Evolutionary conservation across 345 rosid genomes (phyloP).

Genomic region (Eucalyptus caleyi): DNA sequence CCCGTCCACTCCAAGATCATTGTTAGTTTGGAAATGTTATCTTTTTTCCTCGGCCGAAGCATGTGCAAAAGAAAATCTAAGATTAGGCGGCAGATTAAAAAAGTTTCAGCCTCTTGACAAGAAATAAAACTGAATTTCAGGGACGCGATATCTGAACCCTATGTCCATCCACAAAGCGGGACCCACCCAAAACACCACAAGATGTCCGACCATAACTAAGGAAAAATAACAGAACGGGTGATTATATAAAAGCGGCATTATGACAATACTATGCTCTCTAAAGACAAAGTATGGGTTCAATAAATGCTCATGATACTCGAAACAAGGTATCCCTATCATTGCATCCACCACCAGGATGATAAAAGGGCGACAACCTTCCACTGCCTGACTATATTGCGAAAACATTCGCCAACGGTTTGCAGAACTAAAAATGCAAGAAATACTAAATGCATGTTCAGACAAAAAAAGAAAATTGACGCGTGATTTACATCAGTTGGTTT

Average conservation of each 20-base stretch:
- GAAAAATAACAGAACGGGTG: not conserved
- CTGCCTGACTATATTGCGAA: not conserved
- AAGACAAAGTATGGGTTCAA: not conserved
- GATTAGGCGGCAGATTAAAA: not conserved
- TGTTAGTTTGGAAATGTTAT: not conserved
- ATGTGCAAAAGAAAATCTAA: not conserved
- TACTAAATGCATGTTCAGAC: not conserved
- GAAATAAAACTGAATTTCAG: not conserved
- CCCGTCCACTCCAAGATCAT: not conserved
- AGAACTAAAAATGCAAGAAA: not conserved
- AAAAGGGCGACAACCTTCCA: not conserved
- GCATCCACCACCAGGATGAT: not conserved
- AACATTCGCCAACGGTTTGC: not conserved
- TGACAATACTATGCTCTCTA: not conserved
- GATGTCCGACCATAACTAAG: not conserved
- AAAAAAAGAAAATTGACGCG: not conserved
- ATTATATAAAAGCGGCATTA: not conserved
- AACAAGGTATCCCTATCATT: not conserved
- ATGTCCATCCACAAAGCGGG: not conserved
- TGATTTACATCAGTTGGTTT: constrained; percentile 45
- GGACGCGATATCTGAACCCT: not conserved
- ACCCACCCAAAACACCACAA: not conserved
- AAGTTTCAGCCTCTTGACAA: not conserved
- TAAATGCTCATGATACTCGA: not conserved
- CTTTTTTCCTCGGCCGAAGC: not conserved